These are phyloP conservation scores for Trichothecium roseum DNA, from an alignment of 2,329 filamentous ascomycete genomes.

Conservation along the genomic window DNA sequence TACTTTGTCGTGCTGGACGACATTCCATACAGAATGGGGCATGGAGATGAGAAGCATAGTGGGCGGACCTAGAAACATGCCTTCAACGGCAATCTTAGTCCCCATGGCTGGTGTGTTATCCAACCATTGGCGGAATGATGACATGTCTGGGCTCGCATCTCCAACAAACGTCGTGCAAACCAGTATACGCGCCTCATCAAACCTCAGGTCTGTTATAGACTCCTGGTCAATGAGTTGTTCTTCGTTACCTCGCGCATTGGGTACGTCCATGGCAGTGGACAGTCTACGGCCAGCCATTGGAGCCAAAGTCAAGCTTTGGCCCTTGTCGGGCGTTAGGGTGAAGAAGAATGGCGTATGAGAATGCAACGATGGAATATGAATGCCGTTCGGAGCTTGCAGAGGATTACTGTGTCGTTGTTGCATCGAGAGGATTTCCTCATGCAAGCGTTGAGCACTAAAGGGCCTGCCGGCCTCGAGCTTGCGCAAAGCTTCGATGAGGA, in stretches of 20 bases:
- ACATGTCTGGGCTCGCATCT: slow-evolving; percentile 55
- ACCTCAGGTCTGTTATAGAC: slow-evolving; percentile 42
- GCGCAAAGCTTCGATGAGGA: slow-evolving; percentile 42
- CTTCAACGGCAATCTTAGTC: slow-evolving; percentile 51
- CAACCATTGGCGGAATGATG: slow-evolving; percentile 57
- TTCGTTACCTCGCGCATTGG: not conserved
- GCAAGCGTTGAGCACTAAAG: slow-evolving; percentile 45
- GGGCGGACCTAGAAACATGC: slow-evolving; percentile 57
- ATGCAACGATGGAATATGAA: slow-evolving; percentile 10
- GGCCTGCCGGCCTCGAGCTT: slow-evolving; percentile 42
- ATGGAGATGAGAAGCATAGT: slow-evolving; percentile 58
- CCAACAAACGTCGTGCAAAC: slow-evolving; percentile 59
- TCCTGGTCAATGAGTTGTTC: slow-evolving; percentile 35
- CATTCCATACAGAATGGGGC: slow-evolving; percentile 52
- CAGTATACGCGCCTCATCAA: slow-evolving; percentile 52
- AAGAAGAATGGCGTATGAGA: slow-evolving; percentile 41
- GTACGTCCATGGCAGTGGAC: too few relatives aligned
- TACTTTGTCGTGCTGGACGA: slow-evolving; percentile 56
- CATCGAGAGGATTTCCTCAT: slow-evolving; percentile 39
- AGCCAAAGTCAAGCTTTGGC: slow-evolving; percentile 41
- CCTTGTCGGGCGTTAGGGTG: slow-evolving; percentile 42
- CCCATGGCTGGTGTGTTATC: slow-evolving; percentile 45
- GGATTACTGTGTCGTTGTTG: slow-evolving; percentile 31
- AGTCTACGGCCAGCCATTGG: slow-evolving; percentile 13
- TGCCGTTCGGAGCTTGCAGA: slow-evolving; percentile 19